Percentiles rank a stretch among this genome's conserved stretches.
phyloP scores from a whole-genome alignment of 805 yeast genomes.

The Grigorovia jiainica region DNA sequence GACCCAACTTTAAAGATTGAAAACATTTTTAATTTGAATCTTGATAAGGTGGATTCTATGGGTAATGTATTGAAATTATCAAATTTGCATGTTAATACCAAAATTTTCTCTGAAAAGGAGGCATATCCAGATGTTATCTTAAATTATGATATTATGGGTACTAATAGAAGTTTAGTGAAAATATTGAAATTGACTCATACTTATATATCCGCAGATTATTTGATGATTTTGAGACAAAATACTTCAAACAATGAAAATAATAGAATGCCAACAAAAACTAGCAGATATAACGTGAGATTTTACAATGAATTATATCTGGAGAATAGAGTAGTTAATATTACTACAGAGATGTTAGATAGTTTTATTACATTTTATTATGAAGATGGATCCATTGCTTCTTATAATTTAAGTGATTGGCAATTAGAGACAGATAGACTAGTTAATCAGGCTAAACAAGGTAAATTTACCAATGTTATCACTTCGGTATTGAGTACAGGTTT shows the following conservation, averaged over 20 bases:
- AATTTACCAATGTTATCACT: conserved; percentile 20
- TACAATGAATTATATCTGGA: conserved; percentile 11
- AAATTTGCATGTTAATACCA: conserved; percentile 20
- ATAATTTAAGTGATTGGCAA: conserved; percentile 21
- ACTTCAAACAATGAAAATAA: conserved; percentile 1
- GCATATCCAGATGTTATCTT: conserved; percentile 23
- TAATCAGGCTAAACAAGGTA: conserved; percentile 15
- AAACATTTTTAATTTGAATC: conserved; percentile 17
- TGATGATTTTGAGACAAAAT: conserved; percentile 10
- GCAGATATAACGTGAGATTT: conserved; percentile 12
- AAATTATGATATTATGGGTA: conserved; percentile 17
- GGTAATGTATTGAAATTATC: conserved; percentile 16
- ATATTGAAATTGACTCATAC: conserved; percentile 16
- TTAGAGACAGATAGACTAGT: conserved; percentile 18
- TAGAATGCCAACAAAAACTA: conserved; percentile 10
- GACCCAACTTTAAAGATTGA: conserved; percentile 25
- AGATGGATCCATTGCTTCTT: conserved; percentile 17
- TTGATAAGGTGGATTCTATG: conserved; percentile 17
- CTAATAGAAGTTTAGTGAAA: conserved; percentile 19
- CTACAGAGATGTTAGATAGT: conserved; percentile 22
- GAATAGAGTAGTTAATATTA: conserved; percentile 13
- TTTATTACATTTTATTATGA: conserved; percentile 19
- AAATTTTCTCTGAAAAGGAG: conserved; percentile 21
- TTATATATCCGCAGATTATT: conserved; percentile 16
- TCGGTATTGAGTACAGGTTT: conserved; percentile 26